Evolutionary conservation across 257 asterid species (phyloP).

Genomic region (Primulina huaijiensis): DNA sequence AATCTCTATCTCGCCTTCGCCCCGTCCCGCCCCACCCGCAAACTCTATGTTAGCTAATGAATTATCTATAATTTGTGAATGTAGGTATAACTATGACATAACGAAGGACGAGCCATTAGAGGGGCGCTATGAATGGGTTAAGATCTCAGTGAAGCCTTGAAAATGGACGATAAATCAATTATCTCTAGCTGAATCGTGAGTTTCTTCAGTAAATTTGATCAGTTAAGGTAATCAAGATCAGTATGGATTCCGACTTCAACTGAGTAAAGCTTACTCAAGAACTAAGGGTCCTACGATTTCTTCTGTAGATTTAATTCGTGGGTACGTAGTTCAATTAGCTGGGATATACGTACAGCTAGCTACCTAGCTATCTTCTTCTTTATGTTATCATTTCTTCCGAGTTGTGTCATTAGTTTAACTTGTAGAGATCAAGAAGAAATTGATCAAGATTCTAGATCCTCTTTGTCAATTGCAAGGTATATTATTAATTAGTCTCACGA

Average conservation of each 20-base stretch:
- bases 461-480: constrained; percentile 1
- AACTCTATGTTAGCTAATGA: background rate
- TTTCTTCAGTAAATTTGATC: constrained; percentile 4
- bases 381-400: constrained; percentile 18
- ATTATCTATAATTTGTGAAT: background rate
- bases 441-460: background rate
- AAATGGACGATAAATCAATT: constrained; percentile 3
- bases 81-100: constrained; percentile 73
- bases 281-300: constrained; percentile 12
- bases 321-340: constrained; percentile 7
- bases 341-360: constrained; percentile 25
- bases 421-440: constrained; percentile 18
- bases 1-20: constrained; percentile 10
- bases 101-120: constrained; percentile 55
- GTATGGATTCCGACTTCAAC: constrained; percentile 22
- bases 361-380: constrained; percentile 25
- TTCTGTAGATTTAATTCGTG: constrained; percentile 20
- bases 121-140: constrained; percentile 65
- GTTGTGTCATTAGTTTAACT: constrained; percentile 19
- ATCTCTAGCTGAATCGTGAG: background rate
- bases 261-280: constrained; percentile 16
- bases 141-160: constrained; percentile 32
- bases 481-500: constrained; percentile 7
- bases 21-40: background rate
- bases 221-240: constrained; percentile 15